Conservation (phyloP, 345 rosid species). For the Ailanthus altissimus region DNA sequence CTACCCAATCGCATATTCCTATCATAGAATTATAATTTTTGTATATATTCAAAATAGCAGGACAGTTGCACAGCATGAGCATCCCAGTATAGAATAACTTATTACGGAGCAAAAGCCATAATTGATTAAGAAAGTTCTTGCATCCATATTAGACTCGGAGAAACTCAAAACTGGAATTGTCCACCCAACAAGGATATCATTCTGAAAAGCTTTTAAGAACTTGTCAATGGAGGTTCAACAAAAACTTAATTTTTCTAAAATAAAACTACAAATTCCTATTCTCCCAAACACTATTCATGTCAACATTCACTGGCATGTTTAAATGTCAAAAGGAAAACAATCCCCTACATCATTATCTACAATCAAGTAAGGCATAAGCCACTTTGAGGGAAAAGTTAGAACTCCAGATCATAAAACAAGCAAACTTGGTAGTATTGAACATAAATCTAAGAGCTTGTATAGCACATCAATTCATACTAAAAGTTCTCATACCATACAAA, state of each 20-base stretch:
- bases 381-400: neutral
- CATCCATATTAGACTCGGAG: neutral
- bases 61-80: neutral
- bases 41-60: neutral
- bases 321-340: neutral
- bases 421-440: neutral
- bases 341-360: too few relatives aligned
- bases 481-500: neutral
- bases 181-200: slow-evolving; percentile 1
- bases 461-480: neutral
- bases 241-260: neutral
- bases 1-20: neutral
- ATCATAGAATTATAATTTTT: neutral
- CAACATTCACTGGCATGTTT: neutral
- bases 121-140: neutral
- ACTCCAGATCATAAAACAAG: neutral
- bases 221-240: neutral
- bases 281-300: too few relatives aligned
- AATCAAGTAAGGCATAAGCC: too few relatives aligned
- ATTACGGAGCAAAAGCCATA: neutral
- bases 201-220: neutral
- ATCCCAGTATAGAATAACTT: neutral
- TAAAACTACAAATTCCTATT: neutral
- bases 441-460: neutral
- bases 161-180: neutral